Conservation (phyloP, 2,329 filamentous ascomycete genomes). For the Sphaerostilbella broomeana region DNA sequence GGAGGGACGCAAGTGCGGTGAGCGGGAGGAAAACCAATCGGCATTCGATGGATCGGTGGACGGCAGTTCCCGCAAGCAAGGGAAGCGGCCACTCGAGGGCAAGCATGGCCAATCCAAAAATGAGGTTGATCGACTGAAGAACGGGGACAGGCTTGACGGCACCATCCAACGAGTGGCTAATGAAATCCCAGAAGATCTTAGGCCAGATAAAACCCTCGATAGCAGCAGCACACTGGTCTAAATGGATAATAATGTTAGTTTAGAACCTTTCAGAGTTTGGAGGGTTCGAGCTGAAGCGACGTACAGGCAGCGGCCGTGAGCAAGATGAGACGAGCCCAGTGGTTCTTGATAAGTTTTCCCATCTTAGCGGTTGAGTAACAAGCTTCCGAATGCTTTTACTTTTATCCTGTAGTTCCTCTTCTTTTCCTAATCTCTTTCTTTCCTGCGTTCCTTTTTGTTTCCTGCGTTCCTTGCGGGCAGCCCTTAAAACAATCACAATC, state of each 20-base stretch:
- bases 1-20: conserved; percentile 62
- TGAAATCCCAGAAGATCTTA: conserved; percentile 97
- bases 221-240: conserved; percentile 80
- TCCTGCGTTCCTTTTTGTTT: conserved; percentile 9
- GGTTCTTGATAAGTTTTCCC: conserved; percentile 99
- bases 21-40: conserved; percentile 78
- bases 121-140: conserved; percentile 81
- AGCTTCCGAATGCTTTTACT: not conserved
- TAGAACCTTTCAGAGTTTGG: not conserved
- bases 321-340: conserved; percentile 93
- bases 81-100: conserved; percentile 87
- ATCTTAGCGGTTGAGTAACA: conserved; percentile 43
- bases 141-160: conserved; percentile 83
- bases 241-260: not conserved
- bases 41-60: conserved; percentile 84
- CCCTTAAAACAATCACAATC: conserved; percentile 1
- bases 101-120: conserved; percentile 71
- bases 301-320: conserved; percentile 74
- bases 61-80: conserved; percentile 64
- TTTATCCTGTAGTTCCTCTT: not conserved
- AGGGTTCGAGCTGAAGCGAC: conserved; percentile 22
- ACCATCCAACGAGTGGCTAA: conserved; percentile 81
- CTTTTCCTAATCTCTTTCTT: conserved; percentile 1
- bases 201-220: conserved; percentile 95
- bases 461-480: conserved; percentile 6